Percentiles rank a stretch among this genome's conserved stretches.
phyloP scores from a whole-genome alignment of 169 alveolate species.

The Cryptosporidium ubiquitum region DNA sequence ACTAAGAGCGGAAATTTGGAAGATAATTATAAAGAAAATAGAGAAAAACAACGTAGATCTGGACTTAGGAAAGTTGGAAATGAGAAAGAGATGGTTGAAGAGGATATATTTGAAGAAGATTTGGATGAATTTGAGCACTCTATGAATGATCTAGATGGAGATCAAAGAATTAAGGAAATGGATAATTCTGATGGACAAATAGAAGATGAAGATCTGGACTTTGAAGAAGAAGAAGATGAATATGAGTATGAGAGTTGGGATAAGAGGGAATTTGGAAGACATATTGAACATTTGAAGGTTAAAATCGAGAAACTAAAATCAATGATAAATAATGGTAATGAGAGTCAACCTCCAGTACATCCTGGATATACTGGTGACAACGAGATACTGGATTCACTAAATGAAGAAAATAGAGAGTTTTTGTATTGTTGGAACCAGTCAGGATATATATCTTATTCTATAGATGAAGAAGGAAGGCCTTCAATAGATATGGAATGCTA shows the following conservation, averaged over 20 bases:
- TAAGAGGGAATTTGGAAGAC: constrained; percentile 52
- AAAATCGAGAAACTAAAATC: constrained; percentile 37
- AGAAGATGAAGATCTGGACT: background rate
- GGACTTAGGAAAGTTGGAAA: background rate
- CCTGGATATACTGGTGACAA: constrained; percentile 67
- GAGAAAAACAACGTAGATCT: background rate
- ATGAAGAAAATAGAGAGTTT: constrained; percentile 49
- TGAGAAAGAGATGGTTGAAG: background rate
- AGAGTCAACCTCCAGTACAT: constrained; percentile 10
- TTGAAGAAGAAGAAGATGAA: constrained; percentile 14
- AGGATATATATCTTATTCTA: constrained; percentile 27
- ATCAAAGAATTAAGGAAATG: background rate
- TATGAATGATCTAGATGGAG: background rate
- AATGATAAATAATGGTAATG: constrained; percentile 6
- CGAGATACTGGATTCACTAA: constrained; percentile 22
- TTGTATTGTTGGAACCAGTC: constrained; percentile 69
- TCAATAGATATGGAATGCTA: constrained; percentile 62
- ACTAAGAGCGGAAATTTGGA: background rate
- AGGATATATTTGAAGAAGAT: background rate
- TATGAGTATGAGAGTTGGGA: constrained; percentile 62
- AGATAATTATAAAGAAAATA: background rate
- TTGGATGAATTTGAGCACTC: background rate
- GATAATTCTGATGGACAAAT: background rate
- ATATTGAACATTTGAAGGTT: constrained; percentile 20
- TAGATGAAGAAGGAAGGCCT: constrained; percentile 57